Evolutionary conservation across 306 rosid genomes (phyloP).

Genomic region (Glycine tomentella): DNA sequence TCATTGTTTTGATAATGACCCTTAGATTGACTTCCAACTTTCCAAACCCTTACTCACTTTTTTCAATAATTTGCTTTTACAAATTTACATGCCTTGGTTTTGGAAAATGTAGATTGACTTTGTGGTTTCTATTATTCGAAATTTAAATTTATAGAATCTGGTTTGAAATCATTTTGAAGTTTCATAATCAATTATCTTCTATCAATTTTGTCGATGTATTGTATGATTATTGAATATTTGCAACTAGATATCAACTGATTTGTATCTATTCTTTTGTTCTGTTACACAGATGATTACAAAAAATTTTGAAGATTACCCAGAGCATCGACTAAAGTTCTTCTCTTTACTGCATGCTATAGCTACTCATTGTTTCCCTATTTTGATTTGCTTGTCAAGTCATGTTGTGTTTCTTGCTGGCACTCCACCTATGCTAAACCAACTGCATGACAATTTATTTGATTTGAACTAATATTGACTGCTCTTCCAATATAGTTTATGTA

Average conservation of each 20-base stretch:
- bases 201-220: not conserved
- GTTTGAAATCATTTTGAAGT: not conserved
- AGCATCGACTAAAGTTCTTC: constrained; percentile 96
- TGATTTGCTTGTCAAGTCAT: constrained; percentile 86
- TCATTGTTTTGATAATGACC: constrained; percentile 1
- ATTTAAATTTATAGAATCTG: not conserved
- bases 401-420: constrained; percentile 52
- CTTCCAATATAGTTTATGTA: not conserved
- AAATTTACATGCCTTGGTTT: not conserved
- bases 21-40: not conserved
- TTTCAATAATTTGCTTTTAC: not conserved
- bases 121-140: not conserved
- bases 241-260: not conserved
- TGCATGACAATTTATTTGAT: constrained; percentile 3
- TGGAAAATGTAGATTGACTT: not conserved
- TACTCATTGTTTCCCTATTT: constrained; percentile 85
- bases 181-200: not conserved
- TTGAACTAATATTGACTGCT: not conserved
- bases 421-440: not conserved
- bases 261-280: constrained; percentile 13
- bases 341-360: constrained; percentile 93
- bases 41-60: not conserved
- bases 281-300: constrained; percentile 82
- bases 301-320: constrained; percentile 96
- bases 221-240: constrained; percentile 16